phyloP scores from a whole-genome alignment of 2,329 filamentous ascomycete genomes.

The Mollisiaceae sp. region DNA sequence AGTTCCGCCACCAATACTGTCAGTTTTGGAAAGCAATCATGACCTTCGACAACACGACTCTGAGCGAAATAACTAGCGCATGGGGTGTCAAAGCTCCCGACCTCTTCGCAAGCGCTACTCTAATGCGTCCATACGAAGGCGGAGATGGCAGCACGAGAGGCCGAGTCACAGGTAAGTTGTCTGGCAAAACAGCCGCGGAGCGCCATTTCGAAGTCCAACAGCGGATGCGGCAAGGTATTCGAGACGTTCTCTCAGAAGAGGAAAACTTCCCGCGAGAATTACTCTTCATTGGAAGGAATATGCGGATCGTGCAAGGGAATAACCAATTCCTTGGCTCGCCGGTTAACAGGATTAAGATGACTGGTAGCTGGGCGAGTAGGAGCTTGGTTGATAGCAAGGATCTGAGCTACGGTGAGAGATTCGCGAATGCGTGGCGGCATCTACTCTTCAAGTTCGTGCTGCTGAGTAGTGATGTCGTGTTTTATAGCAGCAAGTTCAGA shows the following conservation, averaged over 20 bases:
- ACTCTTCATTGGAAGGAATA: slow-evolving; percentile 74
- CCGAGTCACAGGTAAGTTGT: slow-evolving; percentile 58
- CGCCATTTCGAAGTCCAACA: slow-evolving; percentile 79
- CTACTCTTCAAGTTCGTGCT: slow-evolving; percentile 82
- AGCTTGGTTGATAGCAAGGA: slow-evolving; percentile 79
- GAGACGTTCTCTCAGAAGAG: slow-evolving; percentile 70
- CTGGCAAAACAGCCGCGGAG: slow-evolving; percentile 59
- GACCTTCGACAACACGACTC: slow-evolving; percentile 87
- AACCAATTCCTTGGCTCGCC: slow-evolving; percentile 76
- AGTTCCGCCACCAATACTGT: slow-evolving; percentile 85
- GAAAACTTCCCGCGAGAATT: slow-evolving; percentile 73
- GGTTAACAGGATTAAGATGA: slow-evolving; percentile 89
- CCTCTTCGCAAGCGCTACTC: slow-evolving; percentile 87
- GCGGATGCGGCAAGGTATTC: slow-evolving; percentile 67
- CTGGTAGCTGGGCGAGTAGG: slow-evolving; percentile 85
- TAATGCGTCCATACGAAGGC: slow-evolving; percentile 89
- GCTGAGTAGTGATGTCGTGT: slow-evolving; percentile 77
- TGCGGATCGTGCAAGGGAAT: slow-evolving; percentile 76
- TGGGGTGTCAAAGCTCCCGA: slow-evolving; percentile 93
- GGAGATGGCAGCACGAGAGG: slow-evolving; percentile 73
- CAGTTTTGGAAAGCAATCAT: slow-evolving; percentile 93
- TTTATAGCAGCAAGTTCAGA: slow-evolving; percentile 78
- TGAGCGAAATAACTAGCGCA: slow-evolving; percentile 70
- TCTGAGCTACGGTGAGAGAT: slow-evolving; percentile 64
- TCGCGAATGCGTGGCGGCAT: slow-evolving; percentile 76